Percentiles rank a stretch among this genome's conserved stretches.
Evolutionary conservation across 2,329 filamentous ascomycete genomes (phyloP).

Genomic region (Chaetomiaceae sp.): DNA sequence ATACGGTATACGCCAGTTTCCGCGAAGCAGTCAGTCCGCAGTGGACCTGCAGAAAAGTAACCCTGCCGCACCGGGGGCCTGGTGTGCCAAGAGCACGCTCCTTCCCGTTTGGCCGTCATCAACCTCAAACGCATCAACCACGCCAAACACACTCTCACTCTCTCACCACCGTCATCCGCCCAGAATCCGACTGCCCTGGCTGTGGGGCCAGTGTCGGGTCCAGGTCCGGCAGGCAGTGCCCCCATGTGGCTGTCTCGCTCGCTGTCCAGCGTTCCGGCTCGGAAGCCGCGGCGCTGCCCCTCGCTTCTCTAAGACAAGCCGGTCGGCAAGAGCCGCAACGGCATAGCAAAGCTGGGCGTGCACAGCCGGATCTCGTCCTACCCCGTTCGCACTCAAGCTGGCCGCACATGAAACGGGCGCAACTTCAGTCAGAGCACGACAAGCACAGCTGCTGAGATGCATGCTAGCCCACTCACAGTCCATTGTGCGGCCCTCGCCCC

Average conservation of each 20-base stretch:
- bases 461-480: too few species aligned
- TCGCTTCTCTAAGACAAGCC: background rate
- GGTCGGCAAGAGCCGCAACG: background rate
- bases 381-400: too few species aligned
- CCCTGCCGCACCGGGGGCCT: constrained; percentile 4
- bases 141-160: background rate
- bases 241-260: too few species aligned
- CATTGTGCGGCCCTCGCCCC: too few species aligned
- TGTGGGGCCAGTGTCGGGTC: background rate
- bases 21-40: background rate
- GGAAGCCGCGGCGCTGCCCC: constrained; percentile 2
- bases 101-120: constrained; percentile 9
- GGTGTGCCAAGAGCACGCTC: constrained; percentile 6
- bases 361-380: background rate
- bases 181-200: background rate
- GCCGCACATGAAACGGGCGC: too few species aligned
- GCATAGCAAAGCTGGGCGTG: background rate
- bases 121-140: constrained; percentile 21
- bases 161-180: too few species aligned
- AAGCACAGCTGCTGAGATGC: too few species aligned
- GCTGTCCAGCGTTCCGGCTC: background rate
- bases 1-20: too few species aligned
- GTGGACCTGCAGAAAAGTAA: background rate
- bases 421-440: background rate
- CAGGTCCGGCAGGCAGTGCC: background rate